Evolutionary conservation across 140 eudicot species (phyloP).

Genomic region (Anethum foeniculum): DNA sequence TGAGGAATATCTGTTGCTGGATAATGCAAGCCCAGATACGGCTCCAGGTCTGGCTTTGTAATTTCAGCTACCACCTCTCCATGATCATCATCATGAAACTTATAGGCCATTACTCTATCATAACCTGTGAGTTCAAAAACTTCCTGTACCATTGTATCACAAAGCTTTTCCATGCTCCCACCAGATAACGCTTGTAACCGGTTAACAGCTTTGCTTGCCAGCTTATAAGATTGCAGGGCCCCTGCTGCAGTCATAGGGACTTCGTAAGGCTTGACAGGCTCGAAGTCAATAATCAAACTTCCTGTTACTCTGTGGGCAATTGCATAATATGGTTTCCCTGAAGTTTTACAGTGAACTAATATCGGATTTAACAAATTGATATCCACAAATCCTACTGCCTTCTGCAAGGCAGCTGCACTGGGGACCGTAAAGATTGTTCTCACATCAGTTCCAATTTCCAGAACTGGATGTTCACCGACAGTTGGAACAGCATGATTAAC

Average conservation of each 20-base stretch:
- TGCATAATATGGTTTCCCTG: conserved; percentile 94
- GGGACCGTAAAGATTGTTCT: conserved; percentile 75
- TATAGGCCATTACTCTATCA: conserved; percentile 90
- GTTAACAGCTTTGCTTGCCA: conserved; percentile 86
- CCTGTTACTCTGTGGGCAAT: conserved; percentile 82
- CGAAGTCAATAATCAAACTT: conserved; percentile 76
- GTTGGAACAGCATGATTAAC: conserved; percentile 83
- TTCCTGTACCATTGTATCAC: conserved; percentile 96
- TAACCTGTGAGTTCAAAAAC: conserved; percentile 93
- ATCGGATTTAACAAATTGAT: conserved; percentile 80
- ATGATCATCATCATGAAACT: conserved; percentile 94
- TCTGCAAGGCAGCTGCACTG: conserved; percentile 67
- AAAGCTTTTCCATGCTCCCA: conserved; percentile 75
- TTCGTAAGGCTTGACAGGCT: conserved; percentile 93
- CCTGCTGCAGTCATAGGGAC: conserved; percentile 99
- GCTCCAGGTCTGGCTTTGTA: conserved; percentile 88
- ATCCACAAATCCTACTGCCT: conserved; percentile 81
- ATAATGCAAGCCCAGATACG: conserved; percentile 85
- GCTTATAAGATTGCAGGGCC: conserved; percentile 89
- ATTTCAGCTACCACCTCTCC: conserved; percentile 89
- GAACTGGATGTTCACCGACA: conserved; percentile 67
- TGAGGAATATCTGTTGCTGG: conserved; percentile 98
- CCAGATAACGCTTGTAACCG: conserved; percentile 82
- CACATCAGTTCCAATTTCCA: conserved; percentile 78
- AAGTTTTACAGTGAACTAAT: conserved; percentile 79